phyloP scores from a whole-genome alignment of 179 eudicot genomes.

The Vitellaria paradoxa region DNA sequence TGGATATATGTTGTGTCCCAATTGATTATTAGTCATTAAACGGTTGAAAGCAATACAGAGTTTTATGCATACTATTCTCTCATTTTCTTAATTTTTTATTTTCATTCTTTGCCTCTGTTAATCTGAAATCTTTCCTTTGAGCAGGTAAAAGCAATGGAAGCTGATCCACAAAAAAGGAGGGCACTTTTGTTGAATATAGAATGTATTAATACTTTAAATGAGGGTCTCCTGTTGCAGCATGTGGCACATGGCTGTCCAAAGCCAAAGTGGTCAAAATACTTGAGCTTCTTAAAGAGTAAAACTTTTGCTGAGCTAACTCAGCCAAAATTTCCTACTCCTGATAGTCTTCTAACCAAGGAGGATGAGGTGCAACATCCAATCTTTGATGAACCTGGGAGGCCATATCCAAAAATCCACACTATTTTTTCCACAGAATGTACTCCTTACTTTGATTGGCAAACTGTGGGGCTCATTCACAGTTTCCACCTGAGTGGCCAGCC shows the following conservation, averaged over 20 bases:
- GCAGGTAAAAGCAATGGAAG: constrained; percentile 74
- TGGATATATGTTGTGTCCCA: background rate
- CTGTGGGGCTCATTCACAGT: constrained; percentile 83
- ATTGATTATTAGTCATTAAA: background rate
- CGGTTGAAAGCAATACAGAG: background rate
- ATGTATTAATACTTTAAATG: constrained; percentile 79
- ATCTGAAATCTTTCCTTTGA: constrained; percentile 18
- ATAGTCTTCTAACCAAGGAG: constrained; percentile 43
- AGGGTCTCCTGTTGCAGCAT: constrained; percentile 77
- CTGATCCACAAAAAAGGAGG: constrained; percentile 57
- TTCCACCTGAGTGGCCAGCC: constrained; percentile 88
- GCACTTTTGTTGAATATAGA: constrained; percentile 68
- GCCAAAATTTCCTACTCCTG: constrained; percentile 60
- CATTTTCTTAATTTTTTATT: background rate
- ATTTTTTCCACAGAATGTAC: constrained; percentile 86
- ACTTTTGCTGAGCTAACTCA: constrained; percentile 65
- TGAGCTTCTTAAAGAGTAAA: constrained; percentile 79
- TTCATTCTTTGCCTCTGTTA: background rate
- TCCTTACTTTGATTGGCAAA: constrained; percentile 94
- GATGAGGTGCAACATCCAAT: constrained; percentile 25
- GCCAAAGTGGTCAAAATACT: constrained; percentile 79
- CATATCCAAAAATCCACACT: constrained; percentile 73
- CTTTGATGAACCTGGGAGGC: constrained; percentile 42
- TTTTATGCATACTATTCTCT: background rate
- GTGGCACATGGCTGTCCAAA: constrained; percentile 72